phyloP scores from a whole-genome alignment of 179 eudicot genomes.

The Nepenthes alata region DNA sequence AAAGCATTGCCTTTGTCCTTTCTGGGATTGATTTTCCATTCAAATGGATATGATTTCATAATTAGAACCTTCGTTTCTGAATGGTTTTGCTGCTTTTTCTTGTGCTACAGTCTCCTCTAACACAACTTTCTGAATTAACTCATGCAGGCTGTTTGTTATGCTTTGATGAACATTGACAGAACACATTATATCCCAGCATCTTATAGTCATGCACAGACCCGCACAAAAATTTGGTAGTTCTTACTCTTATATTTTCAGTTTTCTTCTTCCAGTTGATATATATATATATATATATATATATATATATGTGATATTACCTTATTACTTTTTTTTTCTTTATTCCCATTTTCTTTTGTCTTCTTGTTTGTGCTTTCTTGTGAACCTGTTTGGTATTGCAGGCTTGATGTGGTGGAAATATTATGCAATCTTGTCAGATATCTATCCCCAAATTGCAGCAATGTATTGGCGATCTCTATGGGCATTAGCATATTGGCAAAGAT shows the following conservation, averaged over 20 bases:
- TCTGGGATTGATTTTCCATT: no score
- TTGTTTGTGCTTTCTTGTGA: constrained; percentile 1
- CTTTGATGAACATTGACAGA: constrained; percentile 51
- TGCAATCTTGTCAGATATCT: constrained; percentile 60
- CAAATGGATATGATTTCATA: no score
- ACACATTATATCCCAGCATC: constrained; percentile 20
- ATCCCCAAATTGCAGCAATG: constrained; percentile 40
- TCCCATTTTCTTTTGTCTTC: neutral
- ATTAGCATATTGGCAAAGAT: constrained; percentile 64
- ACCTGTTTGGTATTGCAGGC: constrained; percentile 28
- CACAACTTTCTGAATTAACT: neutral
- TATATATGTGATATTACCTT: neutral
- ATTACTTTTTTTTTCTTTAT: neutral
- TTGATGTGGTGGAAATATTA: constrained; percentile 64
- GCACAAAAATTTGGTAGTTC: constrained; percentile 33
- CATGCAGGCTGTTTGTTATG: constrained; percentile 61
- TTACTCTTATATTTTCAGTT: neutral
- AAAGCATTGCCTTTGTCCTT: no score
- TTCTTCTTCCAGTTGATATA: neutral
- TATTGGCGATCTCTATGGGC: constrained; percentile 59
- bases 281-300: neutral
- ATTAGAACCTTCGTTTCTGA: neutral
- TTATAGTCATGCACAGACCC: constrained; percentile 21
- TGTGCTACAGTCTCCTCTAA: neutral
- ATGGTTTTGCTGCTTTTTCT: neutral